Percentiles rank a stretch among this genome's conserved stretches.
Conservation (phyloP, 768 basidiomycete species). For the Termitomyces sp. region DNA sequence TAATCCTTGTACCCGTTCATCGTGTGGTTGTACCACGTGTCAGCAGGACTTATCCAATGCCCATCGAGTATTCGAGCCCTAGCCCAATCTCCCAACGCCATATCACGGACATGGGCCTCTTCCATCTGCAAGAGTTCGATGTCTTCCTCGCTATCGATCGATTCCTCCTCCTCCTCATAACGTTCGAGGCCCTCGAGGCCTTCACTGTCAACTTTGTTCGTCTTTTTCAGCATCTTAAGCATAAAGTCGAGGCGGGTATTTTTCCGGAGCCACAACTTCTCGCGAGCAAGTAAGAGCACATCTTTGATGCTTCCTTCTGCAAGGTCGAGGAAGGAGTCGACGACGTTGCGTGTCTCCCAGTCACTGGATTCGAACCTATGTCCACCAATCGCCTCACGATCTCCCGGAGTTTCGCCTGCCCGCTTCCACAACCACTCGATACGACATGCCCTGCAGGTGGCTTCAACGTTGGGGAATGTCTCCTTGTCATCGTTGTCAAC, state of each 20-base stretch:
- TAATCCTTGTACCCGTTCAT: constrained; percentile 30
- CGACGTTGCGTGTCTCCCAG: constrained; percentile 62
- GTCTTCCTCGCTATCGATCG: constrained; percentile 41
- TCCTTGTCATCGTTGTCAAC: constrained; percentile 71
- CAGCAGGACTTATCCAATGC: constrained; percentile 69
- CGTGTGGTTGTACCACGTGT: constrained; percentile 50
- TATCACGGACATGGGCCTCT: constrained; percentile 35
- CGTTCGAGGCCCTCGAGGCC: constrained; percentile 10
- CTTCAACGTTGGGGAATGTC: constrained; percentile 55
- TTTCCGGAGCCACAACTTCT: constrained; percentile 65
- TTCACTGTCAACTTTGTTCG: constrained; percentile 19
- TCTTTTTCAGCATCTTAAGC: constrained; percentile 29
- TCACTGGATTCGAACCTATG: constrained; percentile 33
- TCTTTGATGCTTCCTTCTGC: constrained; percentile 64
- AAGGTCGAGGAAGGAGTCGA: constrained; percentile 70
- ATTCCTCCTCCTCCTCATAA: constrained; percentile 28
- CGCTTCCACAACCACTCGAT: constrained; percentile 60
- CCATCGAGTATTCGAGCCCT: constrained; percentile 68
- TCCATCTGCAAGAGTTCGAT: constrained; percentile 36
- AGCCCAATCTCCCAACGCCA: constrained; percentile 71
- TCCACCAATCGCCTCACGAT: constrained; percentile 56
- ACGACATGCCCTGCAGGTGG: constrained; percentile 66
- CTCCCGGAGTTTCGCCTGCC: constrained; percentile 38
- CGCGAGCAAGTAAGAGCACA: constrained; percentile 54
- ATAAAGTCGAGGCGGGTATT: constrained; percentile 63